Conservation (phyloP, 2,329 filamentous ascomycete species). For the Trichophyton schoenleinii region DNA sequence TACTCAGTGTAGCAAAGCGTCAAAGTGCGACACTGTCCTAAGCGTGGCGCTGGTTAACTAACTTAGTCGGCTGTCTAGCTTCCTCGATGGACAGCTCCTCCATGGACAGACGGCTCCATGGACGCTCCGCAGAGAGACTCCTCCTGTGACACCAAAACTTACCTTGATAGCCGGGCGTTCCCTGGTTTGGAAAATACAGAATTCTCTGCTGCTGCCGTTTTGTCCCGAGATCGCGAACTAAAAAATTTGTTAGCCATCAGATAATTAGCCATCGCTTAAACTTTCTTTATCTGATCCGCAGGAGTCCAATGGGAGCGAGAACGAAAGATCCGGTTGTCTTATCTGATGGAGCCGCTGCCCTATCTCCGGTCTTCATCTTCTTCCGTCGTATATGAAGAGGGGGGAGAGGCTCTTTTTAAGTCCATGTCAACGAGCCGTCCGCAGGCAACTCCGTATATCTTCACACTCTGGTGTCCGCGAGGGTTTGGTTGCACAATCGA, state of each 20-base stretch:
- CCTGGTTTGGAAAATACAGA: neutral
- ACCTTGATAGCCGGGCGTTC: too few relatives aligned
- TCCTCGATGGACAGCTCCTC: too few relatives aligned
- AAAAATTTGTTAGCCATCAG: neutral
- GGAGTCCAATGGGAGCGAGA: neutral
- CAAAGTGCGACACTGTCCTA: too few relatives aligned
- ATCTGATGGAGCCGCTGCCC: neutral
- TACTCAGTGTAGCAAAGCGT: too few relatives aligned
- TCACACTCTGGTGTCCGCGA: neutral
- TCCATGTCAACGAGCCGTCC: neutral
- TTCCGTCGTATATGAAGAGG: neutral
- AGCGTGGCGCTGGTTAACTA: too few relatives aligned
- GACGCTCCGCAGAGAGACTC: too few relatives aligned
- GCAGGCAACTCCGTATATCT: neutral
- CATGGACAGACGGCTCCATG: too few relatives aligned
- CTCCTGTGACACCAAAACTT: too few relatives aligned
- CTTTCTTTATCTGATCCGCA: slow-evolving; percentile 1
- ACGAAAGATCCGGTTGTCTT: neutral
- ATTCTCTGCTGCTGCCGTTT: neutral
- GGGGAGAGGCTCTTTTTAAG: neutral
- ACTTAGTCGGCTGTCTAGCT: too few relatives aligned
- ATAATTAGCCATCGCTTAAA: neutral
- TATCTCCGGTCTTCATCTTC: neutral
- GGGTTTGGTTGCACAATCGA: neutral
- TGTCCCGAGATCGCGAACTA: neutral